Conservation (phyloP, 2,329 filamentous ascomycete species). For the Aspergillus clavatus region DNA sequence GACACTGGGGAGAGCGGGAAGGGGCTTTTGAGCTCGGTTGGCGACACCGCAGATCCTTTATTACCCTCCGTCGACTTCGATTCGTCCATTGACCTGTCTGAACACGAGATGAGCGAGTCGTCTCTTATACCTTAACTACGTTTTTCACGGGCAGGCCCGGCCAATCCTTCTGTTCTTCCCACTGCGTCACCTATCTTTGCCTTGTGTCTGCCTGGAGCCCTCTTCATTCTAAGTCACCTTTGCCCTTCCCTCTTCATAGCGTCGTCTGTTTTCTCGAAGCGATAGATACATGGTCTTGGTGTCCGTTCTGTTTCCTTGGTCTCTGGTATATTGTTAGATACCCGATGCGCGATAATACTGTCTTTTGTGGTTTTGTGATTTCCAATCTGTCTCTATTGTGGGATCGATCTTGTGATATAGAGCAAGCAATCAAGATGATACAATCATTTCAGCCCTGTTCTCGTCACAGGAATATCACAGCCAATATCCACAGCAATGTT, state of each 20-base stretch:
- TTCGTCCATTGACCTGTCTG: neutral
- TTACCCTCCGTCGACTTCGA: neutral
- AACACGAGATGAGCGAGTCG: neutral
- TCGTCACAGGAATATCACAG: too few species aligned
- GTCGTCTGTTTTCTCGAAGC: conserved; percentile 3
- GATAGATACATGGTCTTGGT: conserved; percentile 9
- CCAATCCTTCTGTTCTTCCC: neutral
- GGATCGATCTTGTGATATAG: neutral
- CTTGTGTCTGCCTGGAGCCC: neutral
- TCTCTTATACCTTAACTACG: neutral
- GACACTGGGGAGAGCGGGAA: conserved; percentile 29
- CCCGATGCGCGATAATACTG: conserved; percentile 21
- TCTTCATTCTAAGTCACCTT: neutral
- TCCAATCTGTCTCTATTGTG: neutral
- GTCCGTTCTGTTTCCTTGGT: neutral
- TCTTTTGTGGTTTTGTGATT: neutral
- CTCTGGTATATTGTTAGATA: conserved; percentile 24
- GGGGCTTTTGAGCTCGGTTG: conserved; percentile 30
- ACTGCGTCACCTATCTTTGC: neutral
- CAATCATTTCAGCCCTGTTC: too few species aligned
- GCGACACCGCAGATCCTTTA: neutral
- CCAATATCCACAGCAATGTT: too few species aligned
- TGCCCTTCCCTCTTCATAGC: conserved; percentile 14
- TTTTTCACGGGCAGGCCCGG: neutral
- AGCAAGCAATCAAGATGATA: neutral